Conservation (phyloP, 1,139 yeast species). For the Scheffersomyces parashehatae region DNA sequence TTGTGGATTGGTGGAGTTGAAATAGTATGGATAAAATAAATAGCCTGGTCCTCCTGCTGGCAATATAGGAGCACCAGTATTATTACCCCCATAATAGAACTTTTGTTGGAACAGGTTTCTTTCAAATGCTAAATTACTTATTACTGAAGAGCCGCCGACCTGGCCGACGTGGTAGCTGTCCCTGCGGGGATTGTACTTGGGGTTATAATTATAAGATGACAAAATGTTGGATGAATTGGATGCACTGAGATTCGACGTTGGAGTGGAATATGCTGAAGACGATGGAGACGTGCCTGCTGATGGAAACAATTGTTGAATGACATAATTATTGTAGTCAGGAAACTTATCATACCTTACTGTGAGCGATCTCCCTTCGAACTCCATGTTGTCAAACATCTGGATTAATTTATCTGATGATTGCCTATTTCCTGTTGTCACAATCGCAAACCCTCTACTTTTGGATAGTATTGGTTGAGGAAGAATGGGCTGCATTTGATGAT, state of each 20-base stretch:
- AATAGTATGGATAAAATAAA: slow-evolving; percentile 9
- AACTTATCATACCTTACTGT: slow-evolving; percentile 60
- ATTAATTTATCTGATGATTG: slow-evolving; percentile 55
- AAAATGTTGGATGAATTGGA: neutral
- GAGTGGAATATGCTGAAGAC: neutral
- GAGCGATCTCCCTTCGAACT: slow-evolving; percentile 58
- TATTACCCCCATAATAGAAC: slow-evolving; percentile 26
- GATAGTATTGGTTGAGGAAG: slow-evolving; percentile 2
- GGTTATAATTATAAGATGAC: neutral
- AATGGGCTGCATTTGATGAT: neutral
- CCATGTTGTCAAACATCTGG: slow-evolving; percentile 46
- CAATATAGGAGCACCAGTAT: neutral
- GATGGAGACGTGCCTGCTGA: neutral
- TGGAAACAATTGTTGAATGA: slow-evolving; percentile 30
- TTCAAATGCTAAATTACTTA: slow-evolving; percentile 32
- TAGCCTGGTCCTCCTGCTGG: slow-evolving; percentile 5
- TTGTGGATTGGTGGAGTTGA: slow-evolving; percentile 1
- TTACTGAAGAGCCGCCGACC: slow-evolving; percentile 9
- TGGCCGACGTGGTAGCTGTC: slow-evolving; percentile 7
- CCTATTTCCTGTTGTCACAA: slow-evolving; percentile 53
- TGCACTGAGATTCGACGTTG: neutral
- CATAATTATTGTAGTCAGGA: slow-evolving; percentile 42
- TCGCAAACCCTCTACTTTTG: slow-evolving; percentile 62
- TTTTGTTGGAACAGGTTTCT: slow-evolving; percentile 37
- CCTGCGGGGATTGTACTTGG: neutral